These are phyloP conservation scores for Cucumis hystrix DNA, from an alignment of 306 rosid genomes.

Conservation along the genomic window DNA sequence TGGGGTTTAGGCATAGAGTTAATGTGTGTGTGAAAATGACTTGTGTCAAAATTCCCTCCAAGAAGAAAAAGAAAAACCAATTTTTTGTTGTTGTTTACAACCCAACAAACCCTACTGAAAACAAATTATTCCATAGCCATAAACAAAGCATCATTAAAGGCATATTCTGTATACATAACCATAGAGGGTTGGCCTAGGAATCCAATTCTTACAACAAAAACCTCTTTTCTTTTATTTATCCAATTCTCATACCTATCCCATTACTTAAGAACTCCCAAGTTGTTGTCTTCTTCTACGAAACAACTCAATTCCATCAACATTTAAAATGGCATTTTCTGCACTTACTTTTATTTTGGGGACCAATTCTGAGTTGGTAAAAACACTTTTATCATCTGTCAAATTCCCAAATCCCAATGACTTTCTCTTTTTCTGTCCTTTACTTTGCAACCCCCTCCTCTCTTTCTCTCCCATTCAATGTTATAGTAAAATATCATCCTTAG, in stretches of 20 bases:
- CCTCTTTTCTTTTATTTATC: background rate
- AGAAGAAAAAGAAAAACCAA: no score
- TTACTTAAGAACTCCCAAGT: background rate
- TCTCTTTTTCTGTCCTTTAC: no score
- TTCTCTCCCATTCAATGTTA: no score
- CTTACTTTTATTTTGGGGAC: no score
- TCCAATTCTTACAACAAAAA: background rate
- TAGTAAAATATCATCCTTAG: no score
- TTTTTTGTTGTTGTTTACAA: no score
- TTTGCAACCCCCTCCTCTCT: no score
- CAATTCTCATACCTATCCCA: background rate
- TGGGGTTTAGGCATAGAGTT: background rate
- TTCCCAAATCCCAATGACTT: no score
- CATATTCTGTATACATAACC: background rate
- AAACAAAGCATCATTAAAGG: background rate
- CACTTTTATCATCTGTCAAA: no score
- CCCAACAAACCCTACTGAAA: background rate
- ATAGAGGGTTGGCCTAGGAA: background rate
- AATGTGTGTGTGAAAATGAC: background rate
- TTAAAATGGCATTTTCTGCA: background rate
- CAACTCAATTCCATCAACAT: background rate
- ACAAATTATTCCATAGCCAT: background rate
- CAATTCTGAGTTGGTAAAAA: no score
- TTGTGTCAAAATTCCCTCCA: background rate
- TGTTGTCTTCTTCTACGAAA: background rate